A percentile compares a stretch with the other conserved stretches of the same genome.
Evolutionary conservation across 208 protist genomes (phyloP).

Genomic region (Leishmania tarentolae): DNA sequence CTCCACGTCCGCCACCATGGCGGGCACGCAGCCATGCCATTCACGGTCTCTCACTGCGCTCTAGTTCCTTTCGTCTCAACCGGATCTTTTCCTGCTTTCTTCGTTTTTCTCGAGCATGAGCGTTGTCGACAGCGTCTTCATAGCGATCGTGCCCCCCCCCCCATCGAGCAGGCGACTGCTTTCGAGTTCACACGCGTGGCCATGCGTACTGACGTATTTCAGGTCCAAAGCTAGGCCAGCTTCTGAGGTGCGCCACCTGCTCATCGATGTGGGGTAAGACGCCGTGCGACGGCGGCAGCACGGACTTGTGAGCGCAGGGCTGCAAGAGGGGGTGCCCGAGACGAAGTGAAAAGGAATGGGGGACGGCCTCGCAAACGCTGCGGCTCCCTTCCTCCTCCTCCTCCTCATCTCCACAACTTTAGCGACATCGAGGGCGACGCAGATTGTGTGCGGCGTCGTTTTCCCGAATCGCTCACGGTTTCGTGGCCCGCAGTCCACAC

Average conservation of each 20-base stretch:
- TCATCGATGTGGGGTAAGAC: constrained; percentile 46
- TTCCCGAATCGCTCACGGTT: constrained; percentile 10
- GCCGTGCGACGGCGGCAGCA: constrained; percentile 25
- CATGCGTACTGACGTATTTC: constrained; percentile 42
- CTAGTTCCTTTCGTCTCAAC: not conserved
- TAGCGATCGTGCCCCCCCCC: constrained; percentile 20
- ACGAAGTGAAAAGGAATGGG: not conserved
- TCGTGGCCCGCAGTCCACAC: constrained; percentile 26
- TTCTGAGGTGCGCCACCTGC: constrained; percentile 10
- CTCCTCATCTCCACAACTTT: constrained; percentile 46
- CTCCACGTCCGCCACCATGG: not conserved
- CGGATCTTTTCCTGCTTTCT: not conserved
- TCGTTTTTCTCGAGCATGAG: not conserved
- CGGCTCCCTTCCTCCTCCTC: constrained; percentile 39
- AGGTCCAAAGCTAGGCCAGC: not conserved
- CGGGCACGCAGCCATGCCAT: not conserved
- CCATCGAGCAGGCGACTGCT: constrained; percentile 33
- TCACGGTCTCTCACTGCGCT: not conserved
- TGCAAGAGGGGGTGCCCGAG: constrained; percentile 33
- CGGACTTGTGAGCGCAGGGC: constrained; percentile 6
- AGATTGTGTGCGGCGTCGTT: constrained; percentile 26
- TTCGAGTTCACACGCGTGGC: constrained; percentile 42
- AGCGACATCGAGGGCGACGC: constrained; percentile 18
- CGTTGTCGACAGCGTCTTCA: not conserved
- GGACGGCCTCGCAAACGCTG: constrained; percentile 31